Percentiles rank a stretch among this genome's conserved stretches.
Evolutionary conservation across 805 yeast species (phyloP).

Genomic region (Kregervanrija delftensis): DNA sequence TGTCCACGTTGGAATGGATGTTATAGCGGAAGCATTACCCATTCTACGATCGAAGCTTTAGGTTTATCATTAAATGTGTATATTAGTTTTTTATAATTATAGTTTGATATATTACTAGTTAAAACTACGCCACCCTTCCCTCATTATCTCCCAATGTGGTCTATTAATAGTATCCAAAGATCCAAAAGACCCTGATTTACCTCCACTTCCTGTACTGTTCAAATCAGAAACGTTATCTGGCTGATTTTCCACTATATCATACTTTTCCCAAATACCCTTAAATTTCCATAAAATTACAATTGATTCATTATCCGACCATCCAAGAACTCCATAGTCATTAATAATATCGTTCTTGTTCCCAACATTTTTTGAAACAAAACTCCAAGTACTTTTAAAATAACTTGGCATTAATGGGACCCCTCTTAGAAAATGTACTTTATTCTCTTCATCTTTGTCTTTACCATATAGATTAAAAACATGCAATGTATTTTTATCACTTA

Average conservation of each 20-base stretch:
- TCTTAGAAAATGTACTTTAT: slow-evolving; percentile 58
- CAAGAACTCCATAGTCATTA: slow-evolving; percentile 42
- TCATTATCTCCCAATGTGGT: slow-evolving; percentile 43
- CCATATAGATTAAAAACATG: slow-evolving; percentile 59
- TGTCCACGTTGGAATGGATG: slow-evolving; percentile 4
- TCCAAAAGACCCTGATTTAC: slow-evolving; percentile 11
- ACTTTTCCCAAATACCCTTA: slow-evolving; percentile 81
- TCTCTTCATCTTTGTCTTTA: neutral
- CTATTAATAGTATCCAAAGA: too few species aligned
- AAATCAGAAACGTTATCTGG: slow-evolving; percentile 9
- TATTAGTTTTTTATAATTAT: neutral
- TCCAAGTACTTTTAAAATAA: slow-evolving; percentile 83
- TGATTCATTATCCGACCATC: slow-evolving; percentile 74
- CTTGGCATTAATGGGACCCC: slow-evolving; percentile 49
- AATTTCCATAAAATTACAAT: slow-evolving; percentile 70
- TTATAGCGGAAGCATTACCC: neutral
- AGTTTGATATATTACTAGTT: slow-evolving; percentile 22
- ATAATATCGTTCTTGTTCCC: slow-evolving; percentile 25
- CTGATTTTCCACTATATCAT: slow-evolving; percentile 53
- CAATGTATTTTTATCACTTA: slow-evolving; percentile 83
- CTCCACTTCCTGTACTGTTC: slow-evolving; percentile 9
- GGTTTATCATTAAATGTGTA: neutral
- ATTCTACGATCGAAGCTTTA: slow-evolving; percentile 14
- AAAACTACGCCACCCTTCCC: slow-evolving; percentile 68
- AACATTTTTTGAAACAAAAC: slow-evolving; percentile 68